A percentile compares a stretch with the other conserved stretches of the same genome.
Conservation (phyloP, 2,329 filamentous ascomycete species). For the Scytalidium lignicola region DNA sequence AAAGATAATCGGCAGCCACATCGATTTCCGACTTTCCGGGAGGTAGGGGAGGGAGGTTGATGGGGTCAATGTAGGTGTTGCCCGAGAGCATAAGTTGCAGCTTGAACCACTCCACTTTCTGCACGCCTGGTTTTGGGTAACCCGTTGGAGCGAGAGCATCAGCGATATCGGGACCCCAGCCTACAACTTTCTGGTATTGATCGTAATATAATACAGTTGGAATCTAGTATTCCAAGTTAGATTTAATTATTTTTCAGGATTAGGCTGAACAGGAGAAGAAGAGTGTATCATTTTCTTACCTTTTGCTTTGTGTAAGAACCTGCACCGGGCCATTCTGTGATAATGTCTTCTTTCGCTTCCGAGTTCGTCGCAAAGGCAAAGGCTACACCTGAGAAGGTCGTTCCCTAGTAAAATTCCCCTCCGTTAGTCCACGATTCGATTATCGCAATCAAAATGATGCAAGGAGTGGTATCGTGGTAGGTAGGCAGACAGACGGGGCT, state of each 20-base stretch:
- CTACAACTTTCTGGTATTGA: conserved; percentile 99
- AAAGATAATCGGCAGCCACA: conserved; percentile 97
- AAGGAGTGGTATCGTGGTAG: too few relatives aligned
- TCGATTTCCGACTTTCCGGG: conserved; percentile 98
- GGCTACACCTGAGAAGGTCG: conserved; percentile 95
- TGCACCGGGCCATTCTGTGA: conserved; percentile 97
- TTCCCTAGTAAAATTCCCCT: conserved; percentile 55
- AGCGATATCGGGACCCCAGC: conserved; percentile 97
- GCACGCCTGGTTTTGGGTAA: conserved; percentile 94
- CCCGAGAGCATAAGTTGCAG: conserved; percentile 97
- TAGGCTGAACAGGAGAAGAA: background rate
- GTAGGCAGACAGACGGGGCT: conserved; percentile 11
- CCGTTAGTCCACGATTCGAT: conserved; percentile 1
- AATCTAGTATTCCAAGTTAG: conserved; percentile 55
- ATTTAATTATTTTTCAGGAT: background rate
- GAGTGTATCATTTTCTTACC: conserved; percentile 51
- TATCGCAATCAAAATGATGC: too few relatives aligned
- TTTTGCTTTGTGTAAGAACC: conserved; percentile 99
- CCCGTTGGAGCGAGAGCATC: conserved; percentile 94
- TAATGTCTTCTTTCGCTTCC: conserved; percentile 96
- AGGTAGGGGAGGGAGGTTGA: conserved; percentile 94
- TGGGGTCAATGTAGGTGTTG: conserved; percentile 98
- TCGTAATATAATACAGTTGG: conserved; percentile 99
- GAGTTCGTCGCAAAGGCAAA: conserved; percentile 94
- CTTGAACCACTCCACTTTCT: conserved; percentile 99